Evolutionary conservation across 768 basidiomycete genomes (phyloP).

Genomic region (Tricholoma matsutake): DNA sequence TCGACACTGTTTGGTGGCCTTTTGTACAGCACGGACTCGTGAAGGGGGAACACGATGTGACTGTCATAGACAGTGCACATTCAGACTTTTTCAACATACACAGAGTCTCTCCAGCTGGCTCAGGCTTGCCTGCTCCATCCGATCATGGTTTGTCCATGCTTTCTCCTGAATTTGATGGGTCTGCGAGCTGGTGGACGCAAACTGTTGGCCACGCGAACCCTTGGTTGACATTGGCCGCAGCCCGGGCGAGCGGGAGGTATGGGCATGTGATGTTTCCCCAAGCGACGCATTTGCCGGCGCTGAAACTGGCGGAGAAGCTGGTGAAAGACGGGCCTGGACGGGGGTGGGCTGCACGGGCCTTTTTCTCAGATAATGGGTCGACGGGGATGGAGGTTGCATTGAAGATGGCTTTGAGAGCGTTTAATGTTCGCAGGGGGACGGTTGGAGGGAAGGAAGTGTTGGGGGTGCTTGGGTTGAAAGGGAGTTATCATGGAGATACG

Average conservation of each 20-base stretch:
- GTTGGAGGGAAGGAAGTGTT: slow-evolving; percentile 43
- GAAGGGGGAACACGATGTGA: slow-evolving; percentile 67
- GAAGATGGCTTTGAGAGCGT: slow-evolving; percentile 91
- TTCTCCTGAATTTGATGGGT: slow-evolving; percentile 76
- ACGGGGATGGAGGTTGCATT: slow-evolving; percentile 97
- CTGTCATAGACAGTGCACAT: slow-evolving; percentile 87
- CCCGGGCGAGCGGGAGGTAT: slow-evolving; percentile 87
- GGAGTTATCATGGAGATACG: slow-evolving; percentile 97
- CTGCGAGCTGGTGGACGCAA: slow-evolving; percentile 99
- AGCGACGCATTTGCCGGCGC: slow-evolving; percentile 81
- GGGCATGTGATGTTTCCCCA: slow-evolving; percentile 97
- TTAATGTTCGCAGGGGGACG: slow-evolving; percentile 26
- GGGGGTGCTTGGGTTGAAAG: slow-evolving; percentile 82
- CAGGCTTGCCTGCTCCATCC: background rate
- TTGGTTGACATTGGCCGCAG: slow-evolving; percentile 79
- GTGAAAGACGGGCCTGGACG: slow-evolving; percentile 73
- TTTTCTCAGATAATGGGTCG: slow-evolving; percentile 93
- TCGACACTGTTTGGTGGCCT: slow-evolving; percentile 92
- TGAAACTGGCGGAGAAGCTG: slow-evolving; percentile 78
- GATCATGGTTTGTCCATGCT: slow-evolving; percentile 23
- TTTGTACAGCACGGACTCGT: slow-evolving; percentile 89
- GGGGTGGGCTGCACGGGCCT: slow-evolving; percentile 89
- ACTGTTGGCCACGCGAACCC: slow-evolving; percentile 81
- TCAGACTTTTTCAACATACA: slow-evolving; percentile 85
- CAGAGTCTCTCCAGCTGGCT: slow-evolving; percentile 20